These are phyloP conservation scores for Hysterium pulicare DNA, from an alignment of 2,329 filamentous ascomycete genomes.

Conservation along the genomic window DNA sequence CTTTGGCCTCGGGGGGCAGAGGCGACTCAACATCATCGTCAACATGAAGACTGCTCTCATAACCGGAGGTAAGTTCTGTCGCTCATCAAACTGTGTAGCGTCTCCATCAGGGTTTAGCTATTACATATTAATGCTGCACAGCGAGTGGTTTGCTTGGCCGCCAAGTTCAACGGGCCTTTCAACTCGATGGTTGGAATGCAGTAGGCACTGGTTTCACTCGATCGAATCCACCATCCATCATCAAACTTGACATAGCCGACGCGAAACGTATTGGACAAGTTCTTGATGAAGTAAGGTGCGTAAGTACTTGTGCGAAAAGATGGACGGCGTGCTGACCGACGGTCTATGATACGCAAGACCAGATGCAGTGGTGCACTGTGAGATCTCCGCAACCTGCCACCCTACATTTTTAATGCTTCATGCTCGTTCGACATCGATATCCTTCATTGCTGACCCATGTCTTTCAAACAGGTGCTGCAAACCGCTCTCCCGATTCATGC, in stretches of 20 bases:
- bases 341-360: constrained; percentile 51
- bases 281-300: constrained; percentile 53
- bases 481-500: constrained; percentile 83
- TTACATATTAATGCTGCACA: constrained; percentile 9
- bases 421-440: not conserved
- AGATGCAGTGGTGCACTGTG: constrained; percentile 77
- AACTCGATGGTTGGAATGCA: constrained; percentile 56
- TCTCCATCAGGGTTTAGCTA: no score
- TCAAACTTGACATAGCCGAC: constrained; percentile 51
- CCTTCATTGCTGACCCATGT: not conserved
- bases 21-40: no score
- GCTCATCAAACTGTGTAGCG: constrained; percentile 2
- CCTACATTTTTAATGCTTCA: not conserved
- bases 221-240: constrained; percentile 64
- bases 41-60: constrained; percentile 61
- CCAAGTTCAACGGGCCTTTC: constrained; percentile 70
- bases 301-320: constrained; percentile 4
- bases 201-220: constrained; percentile 60
- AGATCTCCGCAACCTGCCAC: constrained; percentile 29
- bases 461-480: constrained; percentile 66
- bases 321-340: constrained; percentile 2
- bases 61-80: constrained; percentile 61
- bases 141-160: constrained; percentile 78
- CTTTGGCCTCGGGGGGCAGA: no score
- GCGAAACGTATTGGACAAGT: constrained; percentile 44